A percentile compares a stretch with the other conserved stretches of the same genome.
These are phyloP conservation scores for Gnomoniopsis smithogilvyi DNA, from an alignment of 2,329 filamentous ascomycete species.

Conservation along the genomic window DNA sequence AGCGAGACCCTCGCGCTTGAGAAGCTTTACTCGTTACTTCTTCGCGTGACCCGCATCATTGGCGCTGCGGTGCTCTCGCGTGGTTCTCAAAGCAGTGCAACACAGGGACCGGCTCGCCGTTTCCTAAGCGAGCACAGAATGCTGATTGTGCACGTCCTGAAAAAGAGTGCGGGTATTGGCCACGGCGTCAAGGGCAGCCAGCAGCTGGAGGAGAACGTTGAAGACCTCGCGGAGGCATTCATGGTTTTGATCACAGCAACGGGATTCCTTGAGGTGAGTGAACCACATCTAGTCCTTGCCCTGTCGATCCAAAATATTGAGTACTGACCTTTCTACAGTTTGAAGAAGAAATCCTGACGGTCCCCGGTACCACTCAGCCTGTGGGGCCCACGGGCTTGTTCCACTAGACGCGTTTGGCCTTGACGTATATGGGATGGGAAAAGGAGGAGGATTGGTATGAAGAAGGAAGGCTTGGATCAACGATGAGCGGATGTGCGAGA, in stretches of 20 bases:
- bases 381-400: constrained; percentile 8
- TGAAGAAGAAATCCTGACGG: constrained; percentile 14
- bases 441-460: background rate
- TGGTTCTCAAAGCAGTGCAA: constrained; percentile 81
- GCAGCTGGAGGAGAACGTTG: constrained; percentile 57
- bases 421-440: background rate
- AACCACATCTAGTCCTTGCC: background rate
- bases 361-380: constrained; percentile 6
- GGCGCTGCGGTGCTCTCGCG: constrained; percentile 77
- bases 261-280: constrained; percentile 77
- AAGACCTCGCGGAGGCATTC: constrained; percentile 80
- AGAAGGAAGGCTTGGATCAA: background rate
- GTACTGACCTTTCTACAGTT: background rate
- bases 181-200: constrained; percentile 19
- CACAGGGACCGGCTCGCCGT: constrained; percentile 60
- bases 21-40: constrained; percentile 80
- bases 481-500: background rate
- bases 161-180: constrained; percentile 75
- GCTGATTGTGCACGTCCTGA: constrained; percentile 85
- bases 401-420: constrained; percentile 10
- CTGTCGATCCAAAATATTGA: too few species aligned
- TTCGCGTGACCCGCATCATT: constrained; percentile 76
- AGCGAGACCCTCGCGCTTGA: constrained; percentile 64
- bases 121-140: constrained; percentile 83
- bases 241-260: constrained; percentile 80